Percentiles rank a stretch among this genome's conserved stretches.
phyloP scores from a whole-genome alignment of 1,284 basidiomycete genomes.

The Leccinum pseudoinsigne region DNA sequence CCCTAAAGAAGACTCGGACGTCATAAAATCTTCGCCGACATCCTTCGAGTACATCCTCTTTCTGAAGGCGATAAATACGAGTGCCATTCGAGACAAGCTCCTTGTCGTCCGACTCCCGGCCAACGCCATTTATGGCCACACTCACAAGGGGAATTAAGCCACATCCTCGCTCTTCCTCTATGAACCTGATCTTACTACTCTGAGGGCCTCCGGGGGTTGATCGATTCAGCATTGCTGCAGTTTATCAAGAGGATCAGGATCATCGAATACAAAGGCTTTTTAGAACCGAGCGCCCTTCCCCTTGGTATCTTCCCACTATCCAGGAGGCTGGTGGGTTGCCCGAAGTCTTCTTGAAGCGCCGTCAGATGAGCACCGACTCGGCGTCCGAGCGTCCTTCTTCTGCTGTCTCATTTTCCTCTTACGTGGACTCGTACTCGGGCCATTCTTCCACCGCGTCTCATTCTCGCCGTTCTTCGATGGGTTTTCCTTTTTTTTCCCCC shows the following conservation, averaged over 20 bases:
- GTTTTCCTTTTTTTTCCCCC: no score
- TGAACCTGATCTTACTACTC: constrained; percentile 85
- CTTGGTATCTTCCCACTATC: constrained; percentile 83
- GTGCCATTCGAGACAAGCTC: constrained; percentile 36
- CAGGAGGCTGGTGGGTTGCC: constrained; percentile 88
- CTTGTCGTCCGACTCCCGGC: constrained; percentile 83
- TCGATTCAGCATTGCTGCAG: constrained; percentile 87
- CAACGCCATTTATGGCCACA: constrained; percentile 88
- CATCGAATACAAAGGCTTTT: constrained; percentile 79
- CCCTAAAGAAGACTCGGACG: constrained; percentile 49
- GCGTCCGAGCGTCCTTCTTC: no score
- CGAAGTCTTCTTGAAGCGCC: constrained; percentile 66
- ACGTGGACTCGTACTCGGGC: no score
- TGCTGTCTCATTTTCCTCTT: no score
- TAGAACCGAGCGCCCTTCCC: constrained; percentile 87
- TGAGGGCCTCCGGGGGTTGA: constrained; percentile 92
- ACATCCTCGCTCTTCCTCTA: constrained; percentile 67
- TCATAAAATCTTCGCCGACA: constrained; percentile 77
- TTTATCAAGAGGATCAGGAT: constrained; percentile 78
- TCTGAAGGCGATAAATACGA: constrained; percentile 89
- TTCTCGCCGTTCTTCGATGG: no score
- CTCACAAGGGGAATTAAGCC: constrained; percentile 64
- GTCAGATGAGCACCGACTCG: no score
- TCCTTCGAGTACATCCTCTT: constrained; percentile 71
- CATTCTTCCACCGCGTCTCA: no score